Evolutionary conservation across 345 rosid genomes (phyloP), one percentile per base, ranked within the genome.

Genomic region (Physaria fendleri): DNA sequence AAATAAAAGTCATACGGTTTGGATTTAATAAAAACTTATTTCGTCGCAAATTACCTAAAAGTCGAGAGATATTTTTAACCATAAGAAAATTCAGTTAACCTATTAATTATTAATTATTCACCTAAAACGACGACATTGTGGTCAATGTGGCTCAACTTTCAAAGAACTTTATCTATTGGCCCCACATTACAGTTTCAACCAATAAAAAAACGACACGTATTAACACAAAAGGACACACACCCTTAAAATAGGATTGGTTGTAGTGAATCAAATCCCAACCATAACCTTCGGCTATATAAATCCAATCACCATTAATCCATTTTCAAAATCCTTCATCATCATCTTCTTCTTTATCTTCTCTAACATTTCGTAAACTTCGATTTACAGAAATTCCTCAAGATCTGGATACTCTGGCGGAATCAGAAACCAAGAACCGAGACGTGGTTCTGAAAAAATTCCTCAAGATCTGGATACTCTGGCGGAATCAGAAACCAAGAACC

Each of bases 401-500:
- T 74, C 98, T 92, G 98, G 99, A 69, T 78, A 62, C 62, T 65
- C 89, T 75, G 84, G 91, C 81, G 76, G 85, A 78, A 40, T 73
- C 66, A 30, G 81, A 74, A 34, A 40, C 49, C 25, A 76, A 72
- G 85, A 85, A 79, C 84, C 87, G 74, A 64, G 71, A 60, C 45
- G 94, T 89, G 86, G 99, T 89, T 75, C 91, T 79, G 59, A 75
- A 77, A 66, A n/a, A n/a, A n/a, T n/a, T n/a, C n/a, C n/a, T 50
- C 81, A 61, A 67, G 92, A 82, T 74, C 98, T 92, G 98, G 99
- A 69, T 78, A 62, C 62, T 65, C 89, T 75, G 84, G 91, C 81
- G 76, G 85, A 78, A 40, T 73, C 66, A 30, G 81, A 74, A 34
- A 40, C 49, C 25, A 76, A 72, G 85, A 85, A 79, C 84, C 87